phyloP scores from a whole-genome alignment of 2,329 filamentous ascomycete genomes.

The Fusarium dlaminii region DNA sequence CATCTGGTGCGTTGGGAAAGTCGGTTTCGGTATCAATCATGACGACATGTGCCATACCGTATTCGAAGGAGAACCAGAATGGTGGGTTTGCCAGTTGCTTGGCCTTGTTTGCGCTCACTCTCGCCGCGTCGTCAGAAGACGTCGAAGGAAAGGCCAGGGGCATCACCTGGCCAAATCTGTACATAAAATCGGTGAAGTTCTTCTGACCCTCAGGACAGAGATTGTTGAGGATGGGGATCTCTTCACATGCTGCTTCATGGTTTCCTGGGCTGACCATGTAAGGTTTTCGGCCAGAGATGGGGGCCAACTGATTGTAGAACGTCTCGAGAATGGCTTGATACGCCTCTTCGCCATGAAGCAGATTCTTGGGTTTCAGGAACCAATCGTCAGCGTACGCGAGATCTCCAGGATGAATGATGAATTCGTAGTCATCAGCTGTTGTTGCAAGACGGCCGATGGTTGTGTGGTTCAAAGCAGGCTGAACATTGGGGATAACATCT shows the following conservation, averaged over 20 bases:
- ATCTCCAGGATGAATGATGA: slow-evolving; percentile 21
- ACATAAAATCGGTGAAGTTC: slow-evolving; percentile 29
- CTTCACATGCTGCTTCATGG: slow-evolving; percentile 20
- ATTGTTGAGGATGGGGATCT: slow-evolving; percentile 6
- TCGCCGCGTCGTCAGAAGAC: neutral
- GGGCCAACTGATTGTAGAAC: slow-evolving; percentile 18
- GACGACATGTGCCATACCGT: slow-evolving; percentile 43
- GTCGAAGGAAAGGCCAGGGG: slow-evolving; percentile 6
- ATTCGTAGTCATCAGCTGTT: slow-evolving; percentile 17
- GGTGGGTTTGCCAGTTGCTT: slow-evolving; percentile 25
- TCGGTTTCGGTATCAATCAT: slow-evolving; percentile 54
- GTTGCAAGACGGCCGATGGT: slow-evolving; percentile 21
- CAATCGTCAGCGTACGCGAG: slow-evolving; percentile 13
- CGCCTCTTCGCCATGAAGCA: slow-evolving; percentile 10
- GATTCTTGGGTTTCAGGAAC: slow-evolving; percentile 18
- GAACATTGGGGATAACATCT: slow-evolving; percentile 6
- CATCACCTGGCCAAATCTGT: slow-evolving; percentile 4
- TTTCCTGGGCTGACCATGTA: slow-evolving; percentile 26
- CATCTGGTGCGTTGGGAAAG: slow-evolving; percentile 31
- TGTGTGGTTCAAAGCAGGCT: slow-evolving; percentile 18
- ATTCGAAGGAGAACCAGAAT: slow-evolving; percentile 41
- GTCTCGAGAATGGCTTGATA: slow-evolving; percentile 19
- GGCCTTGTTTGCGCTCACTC: slow-evolving; percentile 25
- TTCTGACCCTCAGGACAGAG: slow-evolving; percentile 23
- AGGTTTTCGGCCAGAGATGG: slow-evolving; percentile 3